Conservation (phyloP, 768 basidiomycete genomes). For the Kockovaella imperatae region DNA sequence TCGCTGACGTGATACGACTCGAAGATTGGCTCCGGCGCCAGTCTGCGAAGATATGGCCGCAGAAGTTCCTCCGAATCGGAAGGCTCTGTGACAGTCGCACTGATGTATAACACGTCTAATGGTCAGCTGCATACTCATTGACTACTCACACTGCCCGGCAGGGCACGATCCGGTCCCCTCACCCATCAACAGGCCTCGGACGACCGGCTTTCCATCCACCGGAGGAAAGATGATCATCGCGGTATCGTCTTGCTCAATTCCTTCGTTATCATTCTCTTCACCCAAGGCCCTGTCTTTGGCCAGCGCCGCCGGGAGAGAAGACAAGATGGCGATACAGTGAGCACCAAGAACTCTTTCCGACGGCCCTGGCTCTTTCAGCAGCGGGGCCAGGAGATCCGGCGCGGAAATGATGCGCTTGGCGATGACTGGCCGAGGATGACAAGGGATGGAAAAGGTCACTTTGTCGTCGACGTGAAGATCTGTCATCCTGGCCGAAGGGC, state of each 20-base stretch:
- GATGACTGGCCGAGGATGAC: slow-evolving; percentile 26
- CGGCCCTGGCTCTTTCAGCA: neutral
- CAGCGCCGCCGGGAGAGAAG: slow-evolving; percentile 13
- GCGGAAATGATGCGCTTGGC: slow-evolving; percentile 26
- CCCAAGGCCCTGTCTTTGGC: too few relatives aligned
- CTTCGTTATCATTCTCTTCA: slow-evolving; percentile 1
- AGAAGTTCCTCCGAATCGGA: neutral
- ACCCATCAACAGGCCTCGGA: slow-evolving; percentile 40
- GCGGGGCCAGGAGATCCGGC: slow-evolving; percentile 19
- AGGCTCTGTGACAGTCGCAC: neutral
- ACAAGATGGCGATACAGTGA: slow-evolving; percentile 32
- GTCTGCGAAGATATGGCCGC: slow-evolving; percentile 13
- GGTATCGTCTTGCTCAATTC: slow-evolving; percentile 31
- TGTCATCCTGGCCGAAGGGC: slow-evolving; percentile 21
- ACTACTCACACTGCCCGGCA: slow-evolving; percentile 40
- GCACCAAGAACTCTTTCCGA: slow-evolving; percentile 7
- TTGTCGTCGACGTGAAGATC: neutral
- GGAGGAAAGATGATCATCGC: slow-evolving; percentile 41
- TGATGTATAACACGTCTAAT: slow-evolving; percentile 13
- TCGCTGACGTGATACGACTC: slow-evolving; percentile 15
- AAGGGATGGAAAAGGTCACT: slow-evolving; percentile 19
- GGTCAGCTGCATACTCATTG: slow-evolving; percentile 1
- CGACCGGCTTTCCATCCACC: slow-evolving; percentile 13
- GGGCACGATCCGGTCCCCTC: slow-evolving; percentile 44
- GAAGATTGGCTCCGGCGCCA: slow-evolving; percentile 10